Base-by-base conservation (phyloP, 129 eudicot genomes). In the Heracleum sosnowskyi region DNA sequence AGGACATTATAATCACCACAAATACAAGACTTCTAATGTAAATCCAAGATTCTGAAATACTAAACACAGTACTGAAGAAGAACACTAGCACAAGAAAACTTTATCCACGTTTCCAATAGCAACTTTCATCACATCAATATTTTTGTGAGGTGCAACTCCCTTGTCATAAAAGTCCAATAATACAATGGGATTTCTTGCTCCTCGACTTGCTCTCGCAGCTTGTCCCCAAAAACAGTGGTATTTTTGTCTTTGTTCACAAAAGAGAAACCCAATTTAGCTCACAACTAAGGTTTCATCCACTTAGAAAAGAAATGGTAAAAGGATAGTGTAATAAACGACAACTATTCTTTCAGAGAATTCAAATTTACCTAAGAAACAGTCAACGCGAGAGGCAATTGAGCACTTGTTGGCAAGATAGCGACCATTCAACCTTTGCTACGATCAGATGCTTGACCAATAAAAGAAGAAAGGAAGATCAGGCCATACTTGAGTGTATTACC, bases 341-440 rank as follows among this genome's bases (percentile, higher is more conserved):
- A 16, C n/a, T 49, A 4, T 49, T 3, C 18, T 49, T 18, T 17
- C 57, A 49, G 57, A 17, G 57, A 49, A 49, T 24, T 13, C 15
- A 66, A 16, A 75, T 82, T 46, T 40, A 77, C 97, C 97, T 71
- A 92, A 84, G 85, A 94, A 94, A 73, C 97, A 94, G 77, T 94
- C 98, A 36, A 94, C 87, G 31, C 97, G 84, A 76, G 98, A 85
- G 64, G 98, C 97, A 76, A 94, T 94, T 0, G 97, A 94, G 81
- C 97, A 94, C 87, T 94, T 94, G 92, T 94, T 94, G 16, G 98
- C 98, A 73, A 94, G 96, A 87, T 94, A 94, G 24, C 98, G 97
- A 79, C 97, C 98, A 94, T 94, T 29, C 97, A 91, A 40, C 98
- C 98, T 85, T 94, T 94, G 78, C 91, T 94, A 42, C 79, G 77